Conservation (phyloP, 148 eudicot genomes). For the Salicornia ramosissima region DNA sequence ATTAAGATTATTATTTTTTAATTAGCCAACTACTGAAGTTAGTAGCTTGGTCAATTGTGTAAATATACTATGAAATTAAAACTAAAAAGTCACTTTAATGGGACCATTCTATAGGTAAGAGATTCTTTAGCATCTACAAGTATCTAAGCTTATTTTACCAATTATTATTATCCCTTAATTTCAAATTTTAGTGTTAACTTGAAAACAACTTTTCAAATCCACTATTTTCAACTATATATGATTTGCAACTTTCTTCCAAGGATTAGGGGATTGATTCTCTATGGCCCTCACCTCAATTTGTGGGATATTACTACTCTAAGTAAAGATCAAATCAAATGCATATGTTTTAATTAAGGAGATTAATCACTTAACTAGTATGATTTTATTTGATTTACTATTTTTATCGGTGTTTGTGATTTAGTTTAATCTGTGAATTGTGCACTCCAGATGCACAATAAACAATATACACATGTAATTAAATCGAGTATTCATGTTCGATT, state of each 20-base stretch:
- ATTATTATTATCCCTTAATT: neutral
- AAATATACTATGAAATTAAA: too few relatives aligned
- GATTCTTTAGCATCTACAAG: slow-evolving; percentile 4
- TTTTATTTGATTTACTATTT: too few relatives aligned
- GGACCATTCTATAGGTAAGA: neutral
- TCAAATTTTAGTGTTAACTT: neutral
- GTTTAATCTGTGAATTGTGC: too few relatives aligned
- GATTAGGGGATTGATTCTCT: slow-evolving; percentile 1
- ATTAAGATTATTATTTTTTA: too few relatives aligned
- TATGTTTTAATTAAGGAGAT: neutral
- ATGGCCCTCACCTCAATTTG: slow-evolving; percentile 16
- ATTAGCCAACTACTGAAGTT: slow-evolving; percentile 9
- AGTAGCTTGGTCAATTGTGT: slow-evolving; percentile 7
- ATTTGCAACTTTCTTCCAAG: slow-evolving; percentile 4
- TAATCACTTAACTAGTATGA: too few relatives aligned
- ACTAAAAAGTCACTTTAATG: slow-evolving; percentile 4
- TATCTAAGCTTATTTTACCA: neutral
- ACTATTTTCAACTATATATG: neutral
- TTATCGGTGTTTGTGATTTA: too few relatives aligned
- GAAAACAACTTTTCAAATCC: neutral
- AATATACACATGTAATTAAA: too few relatives aligned
- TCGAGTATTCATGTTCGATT: too few relatives aligned
- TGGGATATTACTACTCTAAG: slow-evolving; percentile 10
- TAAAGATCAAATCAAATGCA: neutral
- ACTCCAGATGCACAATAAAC: too few relatives aligned